A percentile compares a stretch with the other conserved stretches of the same genome.
phyloP scores from a whole-genome alignment of 2,329 filamentous ascomycete species.

The Aureobasidium leucospermi region DNA sequence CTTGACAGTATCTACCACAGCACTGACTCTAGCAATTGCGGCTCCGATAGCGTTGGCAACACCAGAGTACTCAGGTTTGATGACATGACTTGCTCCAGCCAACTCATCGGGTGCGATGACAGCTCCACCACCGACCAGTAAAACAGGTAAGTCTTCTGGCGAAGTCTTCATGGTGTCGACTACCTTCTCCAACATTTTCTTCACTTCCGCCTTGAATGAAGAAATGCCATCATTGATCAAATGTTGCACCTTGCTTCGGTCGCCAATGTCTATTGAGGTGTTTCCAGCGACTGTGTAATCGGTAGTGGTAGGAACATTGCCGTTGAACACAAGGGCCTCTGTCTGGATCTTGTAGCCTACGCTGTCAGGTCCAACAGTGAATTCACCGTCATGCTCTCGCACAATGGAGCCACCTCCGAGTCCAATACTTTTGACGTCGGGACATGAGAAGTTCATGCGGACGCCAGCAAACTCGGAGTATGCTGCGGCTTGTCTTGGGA shows the following conservation, averaged over 20 bases:
- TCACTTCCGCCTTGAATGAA: conserved; percentile 29
- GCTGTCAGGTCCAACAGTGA: conserved; percentile 54
- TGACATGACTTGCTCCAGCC: conserved; percentile 48
- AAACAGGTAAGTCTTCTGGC: conserved; percentile 50
- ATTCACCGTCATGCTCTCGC: conserved; percentile 29
- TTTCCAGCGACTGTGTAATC: conserved; percentile 41
- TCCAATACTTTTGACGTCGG: conserved; percentile 53
- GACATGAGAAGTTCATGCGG: conserved; percentile 49
- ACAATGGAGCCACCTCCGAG: conserved; percentile 54
- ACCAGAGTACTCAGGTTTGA: conserved; percentile 50
- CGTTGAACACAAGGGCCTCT: conserved; percentile 52
- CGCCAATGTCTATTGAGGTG: background rate
- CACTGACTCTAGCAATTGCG: conserved; percentile 53
- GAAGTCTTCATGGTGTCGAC: conserved; percentile 59
- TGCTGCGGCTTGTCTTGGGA: conserved; percentile 56
- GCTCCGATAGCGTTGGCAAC: conserved; percentile 61
- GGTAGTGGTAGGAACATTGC: conserved; percentile 51
- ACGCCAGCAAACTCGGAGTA: conserved; percentile 58
- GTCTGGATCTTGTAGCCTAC: conserved; percentile 51
- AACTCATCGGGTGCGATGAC: conserved; percentile 51
- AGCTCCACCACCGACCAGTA: conserved; percentile 58
- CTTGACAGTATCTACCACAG: conserved; percentile 34
- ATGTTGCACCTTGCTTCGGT: background rate
- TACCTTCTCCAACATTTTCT: conserved; percentile 46
- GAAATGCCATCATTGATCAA: background rate